Percentiles rank a stretch among this genome's conserved stretches.
Conservation (phyloP, 2,329 filamentous ascomycete species). For the Fusarium tanahbumbuense region DNA sequence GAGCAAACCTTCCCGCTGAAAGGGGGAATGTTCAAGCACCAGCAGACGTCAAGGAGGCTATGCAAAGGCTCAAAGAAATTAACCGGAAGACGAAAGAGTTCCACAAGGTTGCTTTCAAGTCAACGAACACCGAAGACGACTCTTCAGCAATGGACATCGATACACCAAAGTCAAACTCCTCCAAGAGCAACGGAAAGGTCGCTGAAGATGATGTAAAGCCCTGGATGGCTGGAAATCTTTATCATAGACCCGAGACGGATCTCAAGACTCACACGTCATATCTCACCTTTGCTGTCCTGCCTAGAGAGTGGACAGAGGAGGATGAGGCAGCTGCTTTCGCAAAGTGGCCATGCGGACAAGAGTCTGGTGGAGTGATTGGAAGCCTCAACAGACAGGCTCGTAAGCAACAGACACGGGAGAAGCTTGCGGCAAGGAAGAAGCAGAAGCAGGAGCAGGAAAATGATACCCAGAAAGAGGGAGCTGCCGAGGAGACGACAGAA, state of each 20-base stretch:
- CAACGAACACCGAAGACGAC: constrained; percentile 35
- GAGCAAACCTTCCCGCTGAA: constrained; percentile 72
- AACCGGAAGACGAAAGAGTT: constrained; percentile 76
- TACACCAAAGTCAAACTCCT: constrained; percentile 44
- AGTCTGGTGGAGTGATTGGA: constrained; percentile 63
- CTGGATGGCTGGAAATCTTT: constrained; percentile 80
- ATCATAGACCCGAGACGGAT: constrained; percentile 86
- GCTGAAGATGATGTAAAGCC: constrained; percentile 57
- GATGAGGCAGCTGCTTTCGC: constrained; percentile 78
- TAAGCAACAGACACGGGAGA: constrained; percentile 67
- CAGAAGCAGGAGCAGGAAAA: constrained; percentile 51
- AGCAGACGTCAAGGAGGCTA: constrained; percentile 81
- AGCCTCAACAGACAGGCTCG: constrained; percentile 65
- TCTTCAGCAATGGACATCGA: constrained; percentile 58
- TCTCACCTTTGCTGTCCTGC: constrained; percentile 89
- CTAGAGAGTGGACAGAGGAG: constrained; percentile 84
- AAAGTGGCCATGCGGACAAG: constrained; percentile 71
- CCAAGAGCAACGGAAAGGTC: constrained; percentile 41
- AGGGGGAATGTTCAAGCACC: constrained; percentile 77
- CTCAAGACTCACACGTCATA: constrained; percentile 98
- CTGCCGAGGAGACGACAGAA: constrained; percentile 26
- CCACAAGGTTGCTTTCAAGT: constrained; percentile 57
- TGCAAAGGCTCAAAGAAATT: constrained; percentile 77
- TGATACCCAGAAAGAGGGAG: constrained; percentile 40
- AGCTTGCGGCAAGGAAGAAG: constrained; percentile 60